Conservation (phyloP, 805 yeast species). For the Saccharomycopsis sp. region DNA sequence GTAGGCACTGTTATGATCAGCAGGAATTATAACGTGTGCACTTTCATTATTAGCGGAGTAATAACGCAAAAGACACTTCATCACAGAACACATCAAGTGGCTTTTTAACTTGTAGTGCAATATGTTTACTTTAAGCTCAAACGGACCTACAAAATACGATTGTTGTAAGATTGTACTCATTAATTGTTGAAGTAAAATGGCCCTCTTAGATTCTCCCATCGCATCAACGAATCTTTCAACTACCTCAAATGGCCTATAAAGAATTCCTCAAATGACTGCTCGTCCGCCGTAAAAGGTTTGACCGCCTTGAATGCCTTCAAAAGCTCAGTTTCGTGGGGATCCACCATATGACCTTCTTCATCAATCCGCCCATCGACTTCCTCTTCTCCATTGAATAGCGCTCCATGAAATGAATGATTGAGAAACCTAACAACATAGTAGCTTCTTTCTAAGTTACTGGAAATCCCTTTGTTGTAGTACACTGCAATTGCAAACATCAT, state of each 20-base stretch:
- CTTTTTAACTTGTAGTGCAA: no score
- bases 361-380: not conserved
- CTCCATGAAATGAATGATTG: conserved; percentile 18
- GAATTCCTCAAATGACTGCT: not conserved
- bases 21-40: no score
- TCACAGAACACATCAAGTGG: no score
- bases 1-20: no score
- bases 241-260: not conserved
- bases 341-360: not conserved
- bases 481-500: conserved; percentile 6
- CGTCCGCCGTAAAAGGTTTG: not conserved
- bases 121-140: no score
- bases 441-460: conserved; percentile 1
- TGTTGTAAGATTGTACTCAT: no score
- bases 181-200: no score
- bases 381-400: not conserved
- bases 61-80: no score
- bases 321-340: not conserved
- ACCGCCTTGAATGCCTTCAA: not conserved
- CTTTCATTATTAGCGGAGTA: no score
- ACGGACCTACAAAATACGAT: no score
- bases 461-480: not conserved
- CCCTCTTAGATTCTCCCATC: no score
- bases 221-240: no score
- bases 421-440: conserved; percentile 23